phyloP scores from a whole-genome alignment of 257 asterid genomes.

The Solanum corneliomulleri region DNA sequence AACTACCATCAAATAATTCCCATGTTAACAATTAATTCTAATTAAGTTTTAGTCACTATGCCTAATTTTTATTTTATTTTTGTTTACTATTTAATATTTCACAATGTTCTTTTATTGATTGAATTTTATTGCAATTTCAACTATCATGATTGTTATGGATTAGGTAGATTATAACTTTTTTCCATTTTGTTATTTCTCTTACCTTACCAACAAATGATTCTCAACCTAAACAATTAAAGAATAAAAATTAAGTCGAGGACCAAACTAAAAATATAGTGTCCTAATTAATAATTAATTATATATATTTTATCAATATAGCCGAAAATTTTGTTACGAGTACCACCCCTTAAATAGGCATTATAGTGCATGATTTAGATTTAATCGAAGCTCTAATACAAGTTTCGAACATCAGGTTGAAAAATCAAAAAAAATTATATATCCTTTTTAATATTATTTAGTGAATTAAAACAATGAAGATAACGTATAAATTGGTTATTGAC shows the following conservation, averaged over 20 bases:
- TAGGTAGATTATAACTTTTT: background rate
- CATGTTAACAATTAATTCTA: background rate
- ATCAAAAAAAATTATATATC: background rate
- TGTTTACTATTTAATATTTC: background rate
- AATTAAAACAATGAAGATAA: too few species aligned
- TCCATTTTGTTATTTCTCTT: background rate
- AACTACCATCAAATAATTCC: background rate
- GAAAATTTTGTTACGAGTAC: too few species aligned
- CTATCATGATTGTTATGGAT: background rate
- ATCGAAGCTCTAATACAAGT: fast-evolving
- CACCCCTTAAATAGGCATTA: fast-evolving
- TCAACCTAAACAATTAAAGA: background rate
- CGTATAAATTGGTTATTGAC: background rate
- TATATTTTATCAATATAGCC: background rate
- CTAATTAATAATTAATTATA: background rate
- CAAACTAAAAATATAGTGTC: background rate
- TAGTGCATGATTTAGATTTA: too few species aligned
- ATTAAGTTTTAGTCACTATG: background rate
- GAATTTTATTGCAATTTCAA: background rate
- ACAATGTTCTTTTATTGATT: background rate
- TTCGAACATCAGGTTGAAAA: background rate
- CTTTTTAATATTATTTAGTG: background rate
- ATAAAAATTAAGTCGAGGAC: background rate
- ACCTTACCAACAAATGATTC: background rate
- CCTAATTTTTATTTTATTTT: background rate